Evolutionary conservation across 1,139 yeast species (phyloP).

Genomic region (Spencermartinsiella ligniputridi): DNA sequence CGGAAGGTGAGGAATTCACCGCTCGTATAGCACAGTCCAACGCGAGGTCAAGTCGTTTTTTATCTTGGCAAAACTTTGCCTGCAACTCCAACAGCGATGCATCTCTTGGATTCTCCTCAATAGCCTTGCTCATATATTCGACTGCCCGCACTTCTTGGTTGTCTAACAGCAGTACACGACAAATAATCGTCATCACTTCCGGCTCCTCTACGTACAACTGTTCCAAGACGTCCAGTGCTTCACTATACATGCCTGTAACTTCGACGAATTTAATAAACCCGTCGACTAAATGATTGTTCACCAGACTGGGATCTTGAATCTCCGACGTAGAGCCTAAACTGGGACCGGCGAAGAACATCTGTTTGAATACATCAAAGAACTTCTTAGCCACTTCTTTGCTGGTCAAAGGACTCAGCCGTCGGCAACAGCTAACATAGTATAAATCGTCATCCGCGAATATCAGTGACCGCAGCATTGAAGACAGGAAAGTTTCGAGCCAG

Average conservation of each 20-base stretch:
- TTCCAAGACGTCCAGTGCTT: conserved; percentile 52
- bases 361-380: conserved; percentile 58
- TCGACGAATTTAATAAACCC: conserved; percentile 62
- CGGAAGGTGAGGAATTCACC: conserved; percentile 78
- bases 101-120: conserved; percentile 57
- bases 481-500: conserved; percentile 82
- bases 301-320: conserved; percentile 63
- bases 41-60: conserved; percentile 67
- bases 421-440: conserved; percentile 55
- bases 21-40: conserved; percentile 68
- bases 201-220: conserved; percentile 42
- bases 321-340: conserved; percentile 57
- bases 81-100: conserved; percentile 55
- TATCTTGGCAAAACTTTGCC: conserved; percentile 64
- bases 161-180: conserved; percentile 53
- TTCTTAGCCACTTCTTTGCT: conserved; percentile 37
- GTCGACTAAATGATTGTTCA: conserved; percentile 72
- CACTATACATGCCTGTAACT: conserved; percentile 59
- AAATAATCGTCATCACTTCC: conserved; percentile 55
- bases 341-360: conserved; percentile 62
- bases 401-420: conserved; percentile 60
- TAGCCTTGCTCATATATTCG: conserved; percentile 55
- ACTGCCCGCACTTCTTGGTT: conserved; percentile 83
- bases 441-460: conserved; percentile 66
- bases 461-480: conserved; percentile 67